phyloP scores from a whole-genome alignment of 2,329 filamentous ascomycete genomes.

The Cucurbitaria berberidis region DNA sequence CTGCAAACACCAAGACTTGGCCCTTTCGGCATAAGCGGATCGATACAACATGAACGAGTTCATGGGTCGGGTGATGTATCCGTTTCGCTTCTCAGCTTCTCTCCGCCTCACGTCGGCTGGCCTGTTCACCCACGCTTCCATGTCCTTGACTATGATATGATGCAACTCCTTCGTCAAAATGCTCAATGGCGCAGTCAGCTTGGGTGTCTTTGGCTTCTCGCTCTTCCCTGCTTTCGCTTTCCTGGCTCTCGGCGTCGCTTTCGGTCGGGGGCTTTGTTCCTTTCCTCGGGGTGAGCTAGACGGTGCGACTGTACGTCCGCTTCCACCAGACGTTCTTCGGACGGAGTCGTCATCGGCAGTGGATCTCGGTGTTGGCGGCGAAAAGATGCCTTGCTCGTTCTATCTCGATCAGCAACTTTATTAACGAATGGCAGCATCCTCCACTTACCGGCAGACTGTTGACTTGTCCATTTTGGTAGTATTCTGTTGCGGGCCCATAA shows the following conservation, averaged over 20 bases:
- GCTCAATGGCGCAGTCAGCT: conserved; percentile 72
- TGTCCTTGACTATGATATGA: conserved; percentile 73
- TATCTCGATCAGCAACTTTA: conserved; percentile 26
- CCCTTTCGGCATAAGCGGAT: conserved; percentile 86
- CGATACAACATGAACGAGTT: conserved; percentile 99
- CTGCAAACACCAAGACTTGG: conserved; percentile 78
- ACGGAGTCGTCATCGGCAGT: conserved; percentile 49
- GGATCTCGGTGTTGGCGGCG: conserved; percentile 54
- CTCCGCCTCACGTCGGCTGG: conserved; percentile 67
- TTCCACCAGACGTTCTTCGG: conserved; percentile 50
- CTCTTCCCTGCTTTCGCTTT: conserved; percentile 54
- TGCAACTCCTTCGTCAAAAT: conserved; percentile 69
- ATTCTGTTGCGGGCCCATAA: conserved; percentile 36
- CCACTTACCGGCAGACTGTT: conserved; percentile 34
- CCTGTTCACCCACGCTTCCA: conserved; percentile 79
- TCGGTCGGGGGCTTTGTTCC: conserved; percentile 33
- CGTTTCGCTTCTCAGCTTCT: conserved; percentile 74
- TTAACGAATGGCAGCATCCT: neutral
- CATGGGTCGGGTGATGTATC: conserved; percentile 89
- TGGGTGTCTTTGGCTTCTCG: conserved; percentile 57
- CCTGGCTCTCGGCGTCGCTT: conserved; percentile 47
- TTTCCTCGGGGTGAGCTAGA: conserved; percentile 32
- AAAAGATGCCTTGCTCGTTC: conserved; percentile 37
- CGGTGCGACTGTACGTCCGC: conserved; percentile 30
- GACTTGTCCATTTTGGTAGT: conserved; percentile 36